Conservation (phyloP, 306 rosid species). For the Adenanthera pavonina region DNA sequence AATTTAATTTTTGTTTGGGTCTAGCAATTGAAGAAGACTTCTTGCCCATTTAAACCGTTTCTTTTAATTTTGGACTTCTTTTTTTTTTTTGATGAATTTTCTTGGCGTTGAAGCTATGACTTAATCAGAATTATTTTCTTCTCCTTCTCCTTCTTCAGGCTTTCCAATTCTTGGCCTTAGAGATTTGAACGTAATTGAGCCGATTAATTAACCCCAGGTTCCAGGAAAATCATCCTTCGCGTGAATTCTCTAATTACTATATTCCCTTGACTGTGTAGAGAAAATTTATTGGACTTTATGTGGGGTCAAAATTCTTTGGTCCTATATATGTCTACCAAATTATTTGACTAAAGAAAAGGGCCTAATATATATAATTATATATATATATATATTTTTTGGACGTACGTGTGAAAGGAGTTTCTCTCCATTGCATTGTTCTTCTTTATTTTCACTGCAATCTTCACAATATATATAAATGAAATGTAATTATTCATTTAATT, state of each 20-base stretch:
- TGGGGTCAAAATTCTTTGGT: conserved; percentile 13
- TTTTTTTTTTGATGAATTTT: conserved; percentile 31
- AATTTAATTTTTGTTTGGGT: conserved; percentile 31
- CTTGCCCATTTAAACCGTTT: conserved; percentile 42
- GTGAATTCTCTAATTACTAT: neutral
- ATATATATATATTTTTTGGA: too few species aligned
- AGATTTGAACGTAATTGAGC: neutral
- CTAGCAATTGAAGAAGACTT: conserved; percentile 56
- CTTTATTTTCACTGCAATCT: too few species aligned
- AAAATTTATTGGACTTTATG: neutral
- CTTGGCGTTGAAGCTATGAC: conserved; percentile 36
- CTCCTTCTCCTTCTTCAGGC: neutral
- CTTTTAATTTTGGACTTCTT: conserved; percentile 24
- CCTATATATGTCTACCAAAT: neutral
- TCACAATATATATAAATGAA: too few species aligned
- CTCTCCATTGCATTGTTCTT: too few species aligned
- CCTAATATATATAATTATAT: too few species aligned
- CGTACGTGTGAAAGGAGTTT: too few species aligned
- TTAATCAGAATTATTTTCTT: neutral
- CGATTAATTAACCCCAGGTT: neutral
- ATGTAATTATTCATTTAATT: too few species aligned
- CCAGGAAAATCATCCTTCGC: conserved; percentile 1
- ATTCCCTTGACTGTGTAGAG: neutral
- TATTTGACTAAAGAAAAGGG: too few species aligned
- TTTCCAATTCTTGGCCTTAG: neutral